These are phyloP conservation scores for Orbilia javanica DNA, from an alignment of 2,329 filamentous ascomycete species.

Conservation along the genomic window DNA sequence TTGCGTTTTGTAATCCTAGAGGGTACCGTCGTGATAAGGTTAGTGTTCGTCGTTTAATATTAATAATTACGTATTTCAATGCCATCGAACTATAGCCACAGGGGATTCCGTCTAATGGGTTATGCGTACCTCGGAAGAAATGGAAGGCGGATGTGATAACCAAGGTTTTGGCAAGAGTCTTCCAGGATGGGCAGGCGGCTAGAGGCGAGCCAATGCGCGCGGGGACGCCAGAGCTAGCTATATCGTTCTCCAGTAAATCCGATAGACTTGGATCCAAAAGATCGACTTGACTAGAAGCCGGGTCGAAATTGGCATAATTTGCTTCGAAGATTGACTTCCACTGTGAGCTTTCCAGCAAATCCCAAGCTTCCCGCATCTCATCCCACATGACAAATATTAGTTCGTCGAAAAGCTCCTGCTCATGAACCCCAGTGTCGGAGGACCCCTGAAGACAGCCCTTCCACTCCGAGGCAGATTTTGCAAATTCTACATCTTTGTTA, in stretches of 20 bases:
- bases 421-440: background rate
- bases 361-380: background rate
- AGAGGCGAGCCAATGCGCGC: background rate
- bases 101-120: no score
- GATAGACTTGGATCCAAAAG: background rate
- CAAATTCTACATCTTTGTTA: background rate
- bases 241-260: background rate
- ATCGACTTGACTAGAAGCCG: background rate
- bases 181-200: background rate
- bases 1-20: background rate
- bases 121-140: background rate
- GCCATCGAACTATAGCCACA: no score
- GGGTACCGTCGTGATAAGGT: background rate
- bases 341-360: background rate
- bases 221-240: no score
- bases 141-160: background rate
- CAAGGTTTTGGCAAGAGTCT: background rate
- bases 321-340: background rate
- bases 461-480: constrained; percentile 8
- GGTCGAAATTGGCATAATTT: background rate
- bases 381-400: constrained; percentile 12
- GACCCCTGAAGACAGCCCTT: constrained; percentile 10
- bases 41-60: no score
- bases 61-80: no score
- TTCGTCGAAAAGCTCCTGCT: constrained; percentile 18